Conservation (phyloP, 208 protist genomes). For the Acanthamoeba lenticulata region DNA sequence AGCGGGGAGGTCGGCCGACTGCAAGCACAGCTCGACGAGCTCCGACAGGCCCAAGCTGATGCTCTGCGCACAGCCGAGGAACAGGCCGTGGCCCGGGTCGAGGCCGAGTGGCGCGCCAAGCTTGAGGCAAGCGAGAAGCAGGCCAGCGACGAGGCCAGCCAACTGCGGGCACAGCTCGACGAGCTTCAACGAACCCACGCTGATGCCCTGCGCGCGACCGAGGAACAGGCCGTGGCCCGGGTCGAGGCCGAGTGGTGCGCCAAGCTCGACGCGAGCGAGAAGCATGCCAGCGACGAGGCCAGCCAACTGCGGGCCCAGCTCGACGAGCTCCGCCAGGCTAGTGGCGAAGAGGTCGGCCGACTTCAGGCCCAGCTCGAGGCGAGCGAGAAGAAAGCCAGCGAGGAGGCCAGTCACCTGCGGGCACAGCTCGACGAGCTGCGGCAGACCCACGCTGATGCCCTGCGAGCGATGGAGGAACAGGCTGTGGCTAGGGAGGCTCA, state of each 20-base stretch:
- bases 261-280: background rate
- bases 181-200: background rate
- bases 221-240: background rate
- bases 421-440: no score
- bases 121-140: background rate
- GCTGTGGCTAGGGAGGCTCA: no score
- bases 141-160: background rate
- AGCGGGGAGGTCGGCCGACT: background rate
- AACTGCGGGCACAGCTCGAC: background rate
- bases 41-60: background rate
- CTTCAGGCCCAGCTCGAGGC: background rate
- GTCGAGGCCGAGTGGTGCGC: background rate
- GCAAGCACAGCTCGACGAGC: background rate
- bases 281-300: background rate
- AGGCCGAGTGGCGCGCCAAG: background rate
- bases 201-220: background rate
- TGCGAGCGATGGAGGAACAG: no score
- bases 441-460: no score
- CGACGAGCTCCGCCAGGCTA: background rate
- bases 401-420: no score
- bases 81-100: background rate
- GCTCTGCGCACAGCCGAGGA: no score
- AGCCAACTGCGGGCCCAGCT: background rate
- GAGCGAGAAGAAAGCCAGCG: background rate
- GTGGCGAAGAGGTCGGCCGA: background rate